phyloP scores from a whole-genome alignment of 2,329 filamentous ascomycete species.

The Neonectria coccinea region DNA sequence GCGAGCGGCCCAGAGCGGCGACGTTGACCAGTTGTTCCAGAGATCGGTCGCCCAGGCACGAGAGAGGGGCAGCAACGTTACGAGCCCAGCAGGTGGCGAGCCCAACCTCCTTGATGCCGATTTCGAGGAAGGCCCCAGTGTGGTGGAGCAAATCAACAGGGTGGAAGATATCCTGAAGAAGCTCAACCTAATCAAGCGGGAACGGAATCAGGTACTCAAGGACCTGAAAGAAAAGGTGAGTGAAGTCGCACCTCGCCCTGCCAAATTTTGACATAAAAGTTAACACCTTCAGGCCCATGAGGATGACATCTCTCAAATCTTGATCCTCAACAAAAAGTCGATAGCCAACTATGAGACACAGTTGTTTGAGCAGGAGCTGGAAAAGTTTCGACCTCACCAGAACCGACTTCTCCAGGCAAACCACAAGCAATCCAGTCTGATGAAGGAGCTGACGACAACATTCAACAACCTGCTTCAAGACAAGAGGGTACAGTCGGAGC shows the following conservation, averaged over 20 bases:
- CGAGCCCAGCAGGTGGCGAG: slow-evolving; percentile 72
- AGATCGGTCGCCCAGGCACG: slow-evolving; percentile 84
- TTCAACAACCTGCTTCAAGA: slow-evolving; percentile 93
- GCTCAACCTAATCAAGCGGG: slow-evolving; percentile 90
- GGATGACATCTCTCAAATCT: slow-evolving; percentile 96
- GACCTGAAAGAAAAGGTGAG: slow-evolving; percentile 96
- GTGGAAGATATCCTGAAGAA: slow-evolving; percentile 94
- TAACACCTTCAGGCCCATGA: slow-evolving; percentile 77
- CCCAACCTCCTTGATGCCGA: slow-evolving; percentile 91
- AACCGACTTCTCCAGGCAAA: slow-evolving; percentile 91
- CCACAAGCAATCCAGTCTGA: slow-evolving; percentile 92
- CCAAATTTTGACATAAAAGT: slow-evolving; percentile 21
- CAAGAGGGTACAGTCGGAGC: slow-evolving; percentile 91
- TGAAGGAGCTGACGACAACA: slow-evolving; percentile 91
- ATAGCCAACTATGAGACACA: slow-evolving; percentile 92
- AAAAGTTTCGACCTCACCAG: slow-evolving; percentile 95
- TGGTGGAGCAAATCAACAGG: slow-evolving; percentile 87
- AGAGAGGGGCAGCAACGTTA: slow-evolving; percentile 69
- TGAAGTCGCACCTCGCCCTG: not conserved
- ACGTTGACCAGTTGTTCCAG: slow-evolving; percentile 90
- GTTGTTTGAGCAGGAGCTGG: slow-evolving; percentile 94
- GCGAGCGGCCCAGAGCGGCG: slow-evolving; percentile 84
- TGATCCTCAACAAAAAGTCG: slow-evolving; percentile 98
- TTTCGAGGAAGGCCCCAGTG: slow-evolving; percentile 83
- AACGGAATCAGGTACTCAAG: slow-evolving; percentile 91